phyloP scores from a whole-genome alignment of 305 asterid genomes.

The Fraxinus angustifolia region DNA sequence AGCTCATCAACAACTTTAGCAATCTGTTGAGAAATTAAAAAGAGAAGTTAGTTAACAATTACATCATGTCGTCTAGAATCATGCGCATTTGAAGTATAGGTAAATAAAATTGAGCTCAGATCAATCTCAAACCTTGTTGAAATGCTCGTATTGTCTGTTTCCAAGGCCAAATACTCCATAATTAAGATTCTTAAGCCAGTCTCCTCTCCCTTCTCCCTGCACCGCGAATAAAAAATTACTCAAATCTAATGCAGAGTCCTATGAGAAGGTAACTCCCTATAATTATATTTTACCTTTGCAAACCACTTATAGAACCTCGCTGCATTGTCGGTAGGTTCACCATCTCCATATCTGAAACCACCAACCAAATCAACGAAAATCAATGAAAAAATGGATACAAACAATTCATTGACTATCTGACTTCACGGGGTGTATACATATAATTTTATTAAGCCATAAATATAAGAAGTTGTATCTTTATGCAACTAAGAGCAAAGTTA shows the following conservation, averaged over 20 bases:
- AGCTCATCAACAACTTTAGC: slow-evolving; percentile 74
- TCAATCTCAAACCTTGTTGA: slow-evolving; percentile 63
- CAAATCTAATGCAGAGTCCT: slow-evolving; percentile 6
- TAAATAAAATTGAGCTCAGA: not conserved
- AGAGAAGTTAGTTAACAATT: not conserved
- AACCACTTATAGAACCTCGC: slow-evolving; percentile 95
- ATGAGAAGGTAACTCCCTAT: not conserved
- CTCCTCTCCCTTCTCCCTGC: slow-evolving; percentile 80
- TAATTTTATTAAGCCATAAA: slow-evolving; percentile 2
- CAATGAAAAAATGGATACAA: slow-evolving; percentile 25
- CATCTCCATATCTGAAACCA: slow-evolving; percentile 89
- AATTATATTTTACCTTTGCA: slow-evolving; percentile 48
- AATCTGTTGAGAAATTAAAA: slow-evolving; percentile 47
- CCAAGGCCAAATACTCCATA: slow-evolving; percentile 94
- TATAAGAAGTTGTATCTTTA: not conserved
- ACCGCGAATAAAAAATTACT: slow-evolving; percentile 19
- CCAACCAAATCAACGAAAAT: slow-evolving; percentile 49
- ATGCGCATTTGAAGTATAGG: not conserved
- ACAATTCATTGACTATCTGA: slow-evolving; percentile 3
- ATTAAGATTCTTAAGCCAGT: slow-evolving; percentile 66
- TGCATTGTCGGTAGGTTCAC: slow-evolving; percentile 97
- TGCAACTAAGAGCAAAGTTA: slow-evolving; percentile 11
- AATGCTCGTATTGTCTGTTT: slow-evolving; percentile 92
- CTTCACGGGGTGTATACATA: slow-evolving; percentile 11
- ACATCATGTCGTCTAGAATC: not conserved